Base-by-base conservation (phyloP, 768 basidiomycete genomes). In the Lactifluus rugatus region DNA sequence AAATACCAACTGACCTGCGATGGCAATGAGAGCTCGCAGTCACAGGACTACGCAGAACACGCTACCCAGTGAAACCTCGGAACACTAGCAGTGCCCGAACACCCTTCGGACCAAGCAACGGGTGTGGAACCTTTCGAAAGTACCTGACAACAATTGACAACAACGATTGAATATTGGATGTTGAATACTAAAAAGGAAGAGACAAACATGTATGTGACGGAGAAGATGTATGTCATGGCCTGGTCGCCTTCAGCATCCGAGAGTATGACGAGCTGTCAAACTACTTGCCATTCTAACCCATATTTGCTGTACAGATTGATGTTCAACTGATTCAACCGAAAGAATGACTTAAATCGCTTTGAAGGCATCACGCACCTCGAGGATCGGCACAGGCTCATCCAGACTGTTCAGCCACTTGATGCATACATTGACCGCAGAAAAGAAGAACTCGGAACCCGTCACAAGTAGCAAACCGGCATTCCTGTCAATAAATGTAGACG, bases 1-100 rank as follows among this genome's bases (percentile, higher is more conserved):
- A 81, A 8, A 90, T 70, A 5, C 83, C 85, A 52, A 89, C 77
- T 68, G 89, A 93, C 2, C 85, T 89, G 55, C 2, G 54, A 5
- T n/a, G 11, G 11, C 16, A 1, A 16, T 47, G 36, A 48, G 36
- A 25, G 26, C 13, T 9, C 3, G 14, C 6, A 26, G 34, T 39
- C 16, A 17, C 37, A 14, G 25, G 25, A 26, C 11, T 26, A n/a
- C 1, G 10, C 9, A 32, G 9, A 21, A 13, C 23, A 39, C 41
- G n/a, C 3, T 57, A 85, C 80, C 87, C 87, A 17, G 76, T 70
- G 56, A 86, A 69, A 0, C 87, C 87, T 16, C 88, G 74, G 14
- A 76, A 68, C 1, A 76, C 69, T 3, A 90, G 72, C 10, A 87
- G 69, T 8, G 71, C 56, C 37, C 88, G 75, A 4, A 90, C 79